Evolutionary conservation across 257 asterid species (phyloP), one percentile per base, ranked within the genome.

Genomic region (Ilex asprella): DNA sequence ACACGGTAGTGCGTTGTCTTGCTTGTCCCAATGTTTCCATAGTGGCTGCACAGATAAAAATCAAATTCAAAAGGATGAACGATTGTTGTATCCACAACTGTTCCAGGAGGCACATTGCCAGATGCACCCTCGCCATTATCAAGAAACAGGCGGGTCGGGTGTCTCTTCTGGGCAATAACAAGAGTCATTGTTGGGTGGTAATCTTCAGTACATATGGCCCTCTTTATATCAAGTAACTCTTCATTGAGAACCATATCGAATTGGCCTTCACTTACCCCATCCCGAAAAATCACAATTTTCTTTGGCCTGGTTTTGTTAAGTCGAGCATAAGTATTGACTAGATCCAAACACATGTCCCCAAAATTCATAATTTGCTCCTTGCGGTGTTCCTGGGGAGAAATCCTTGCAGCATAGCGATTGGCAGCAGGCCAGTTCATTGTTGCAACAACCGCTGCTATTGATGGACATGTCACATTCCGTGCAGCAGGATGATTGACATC

Each of bases 381-480:
- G 2, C 91, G 76, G 61, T 78, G 89, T 0, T 58, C 47, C 71
- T 89, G 97, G 8, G 97, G 88, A 55, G 80, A 51, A 52, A 89
- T 67, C 46, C 91, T 75, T 2, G 95, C 88, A 31, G 83, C 89
- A 72, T 86, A 89, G 3, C 70, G 82, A 58, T 82, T 86, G 3
- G 87, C 89, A 16, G 86, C 83, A 0, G 95, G 95, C 27, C 27
- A 21, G 63, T 89, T 84, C 4, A 86, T 59, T 0, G 91, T 70
- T 21, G 79, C 95, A 16, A 86, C 97, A 39, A 88, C 95, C 7
- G 95, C 97, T 39, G 89, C 95, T 27, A 89, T 86, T 3, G 97
- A 86, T 2, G 94, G 94, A 39, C 84, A 73, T 0, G 79, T 67
- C 11, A 10, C 27, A 65, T 89, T 77, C 49, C 16, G 31, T 0